Evolutionary conservation across 345 rosid species (phyloP).

Genomic region (Litchi chinensis): DNA sequence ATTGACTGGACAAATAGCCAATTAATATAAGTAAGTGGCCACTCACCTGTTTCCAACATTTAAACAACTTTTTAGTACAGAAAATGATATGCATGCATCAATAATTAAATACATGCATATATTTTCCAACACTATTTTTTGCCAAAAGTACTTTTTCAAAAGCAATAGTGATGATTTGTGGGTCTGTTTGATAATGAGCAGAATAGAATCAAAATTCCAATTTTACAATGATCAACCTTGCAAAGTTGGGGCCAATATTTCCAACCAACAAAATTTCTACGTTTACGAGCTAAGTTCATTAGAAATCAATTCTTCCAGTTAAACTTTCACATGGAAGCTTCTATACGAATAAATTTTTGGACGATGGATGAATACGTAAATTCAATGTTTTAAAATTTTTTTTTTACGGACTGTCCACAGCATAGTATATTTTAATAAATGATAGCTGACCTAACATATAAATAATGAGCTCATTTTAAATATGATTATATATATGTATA

Average conservation of each 20-base stretch:
- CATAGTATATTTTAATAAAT: too few species aligned
- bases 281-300: too few species aligned
- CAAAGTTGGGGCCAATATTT: neutral
- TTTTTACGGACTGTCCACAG: too few species aligned
- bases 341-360: too few species aligned
- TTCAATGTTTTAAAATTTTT: too few species aligned
- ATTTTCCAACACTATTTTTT: too few species aligned
- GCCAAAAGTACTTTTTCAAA: neutral
- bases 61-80: neutral
- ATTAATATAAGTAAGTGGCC: neutral
- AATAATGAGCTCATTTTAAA: too few species aligned
- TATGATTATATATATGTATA: too few species aligned
- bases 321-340: too few species aligned
- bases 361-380: too few species aligned
- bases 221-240: neutral
- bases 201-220: neutral
- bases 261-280: neutral
- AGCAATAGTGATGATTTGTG: neutral
- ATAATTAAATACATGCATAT: neutral
- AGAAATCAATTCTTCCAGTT: too few species aligned
- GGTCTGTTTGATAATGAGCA: neutral
- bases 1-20: neutral
- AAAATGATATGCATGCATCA: neutral
- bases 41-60: neutral
- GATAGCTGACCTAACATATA: too few species aligned